phyloP scores from a whole-genome alignment of 495 filamentous ascomycete genomes.

The Xylaria nigripes region DNA sequence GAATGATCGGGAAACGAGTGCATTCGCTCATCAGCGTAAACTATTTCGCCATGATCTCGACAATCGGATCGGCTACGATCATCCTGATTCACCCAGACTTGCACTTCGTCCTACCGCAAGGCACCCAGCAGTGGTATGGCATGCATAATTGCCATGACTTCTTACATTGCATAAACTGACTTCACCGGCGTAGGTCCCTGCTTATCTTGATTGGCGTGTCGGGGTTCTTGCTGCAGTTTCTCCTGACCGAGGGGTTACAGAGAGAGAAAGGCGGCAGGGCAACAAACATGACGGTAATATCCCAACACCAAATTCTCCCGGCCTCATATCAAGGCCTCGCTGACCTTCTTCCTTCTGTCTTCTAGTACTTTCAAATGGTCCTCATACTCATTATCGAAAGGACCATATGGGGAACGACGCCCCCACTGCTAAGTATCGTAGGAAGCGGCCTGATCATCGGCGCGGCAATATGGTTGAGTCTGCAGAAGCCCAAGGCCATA shows the following conservation, averaged over 20 bases:
- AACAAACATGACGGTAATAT: conserved; percentile 58
- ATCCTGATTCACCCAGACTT: conserved; percentile 36
- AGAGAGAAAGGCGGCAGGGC: conserved; percentile 58
- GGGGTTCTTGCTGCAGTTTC: conserved; percentile 72
- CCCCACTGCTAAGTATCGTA: conserved; percentile 51
- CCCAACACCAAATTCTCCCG: neutral
- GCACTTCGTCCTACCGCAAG: conserved; percentile 54
- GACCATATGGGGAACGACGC: conserved; percentile 62
- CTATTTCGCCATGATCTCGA: conserved; percentile 63
- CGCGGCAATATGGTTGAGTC: conserved; percentile 63
- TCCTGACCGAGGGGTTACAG: conserved; percentile 66
- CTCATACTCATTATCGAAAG: conserved; percentile 71
- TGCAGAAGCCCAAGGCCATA: conserved; percentile 39
- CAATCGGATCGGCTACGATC: conserved; percentile 41
- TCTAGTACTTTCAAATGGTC: conserved; percentile 65
- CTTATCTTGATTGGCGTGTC: conserved; percentile 58
- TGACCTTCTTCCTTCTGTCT: neutral
- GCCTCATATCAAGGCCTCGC: neutral
- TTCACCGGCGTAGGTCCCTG: conserved; percentile 25
- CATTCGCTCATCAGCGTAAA: conserved; percentile 73
- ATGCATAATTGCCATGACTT: neutral
- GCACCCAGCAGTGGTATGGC: conserved; percentile 51
- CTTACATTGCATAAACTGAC: neutral
- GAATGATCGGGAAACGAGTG: conserved; percentile 67
- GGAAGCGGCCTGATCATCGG: conserved; percentile 65